Base-by-base conservation (phyloP, 768 basidiomycete species). In the Termitomyces sp. region DNA sequence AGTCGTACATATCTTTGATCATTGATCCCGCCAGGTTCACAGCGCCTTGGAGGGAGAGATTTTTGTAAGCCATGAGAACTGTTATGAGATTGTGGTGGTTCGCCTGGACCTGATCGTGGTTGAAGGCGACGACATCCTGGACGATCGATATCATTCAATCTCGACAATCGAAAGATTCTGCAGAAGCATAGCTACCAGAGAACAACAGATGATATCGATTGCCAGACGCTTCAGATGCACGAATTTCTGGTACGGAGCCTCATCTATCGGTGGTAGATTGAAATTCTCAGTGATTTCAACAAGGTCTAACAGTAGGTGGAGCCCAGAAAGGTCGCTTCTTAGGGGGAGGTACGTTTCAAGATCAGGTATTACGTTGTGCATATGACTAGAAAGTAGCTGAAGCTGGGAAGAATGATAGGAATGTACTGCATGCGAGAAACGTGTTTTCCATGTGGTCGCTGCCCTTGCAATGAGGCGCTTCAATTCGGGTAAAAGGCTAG, bases 121-220 rank as follows among this genome's bases (percentile, higher is more conserved):
- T 82, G 64, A 77, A 87, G 0, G 83, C 76, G 1, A 79, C 71
- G 5, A 87, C 73, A 61, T 88, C 87, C 86, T 88, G 58, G 21
- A 55, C 14, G 30, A 28, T 54, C 21, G 35, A 43, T n/a, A n/a
- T 30, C 12, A 60, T 50, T 50, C n/a, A 56, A 52, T 23, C 43
- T 50, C 37, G 46, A 58, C 33, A n/a, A 42, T 50, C 9, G 47
- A 37, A n/a, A 40, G 23, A 45, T 38, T 26, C 17, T 50, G 51
- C 47, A 37, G 33, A 54, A 54, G 37, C 37, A 57, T 64, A 46
- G 71, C 43, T 66, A 86, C 86, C 69, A 77, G 69, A n/a, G 80
- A 77, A 71, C 78, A 78, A 7, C 74, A 72, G 12, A 83, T 74
- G 44, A 86, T 71, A 60, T 85, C 76, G 9, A 74, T 71, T 1